phyloP scores from a whole-genome alignment of 2,329 filamentous ascomycete genomes.

The Beauveria brongniartii region DNA sequence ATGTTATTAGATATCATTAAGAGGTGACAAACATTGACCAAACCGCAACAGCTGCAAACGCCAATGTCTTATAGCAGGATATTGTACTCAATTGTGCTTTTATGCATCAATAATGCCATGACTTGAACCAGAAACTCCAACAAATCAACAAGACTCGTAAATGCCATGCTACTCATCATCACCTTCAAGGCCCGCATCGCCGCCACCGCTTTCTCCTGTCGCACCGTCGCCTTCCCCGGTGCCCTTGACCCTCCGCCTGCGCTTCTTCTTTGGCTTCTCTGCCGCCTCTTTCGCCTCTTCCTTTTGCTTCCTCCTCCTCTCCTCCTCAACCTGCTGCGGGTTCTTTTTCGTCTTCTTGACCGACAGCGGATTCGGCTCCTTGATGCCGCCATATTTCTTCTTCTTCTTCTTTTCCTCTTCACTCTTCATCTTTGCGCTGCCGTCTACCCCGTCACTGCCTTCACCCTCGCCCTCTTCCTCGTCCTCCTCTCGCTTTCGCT shows the following conservation, averaged over 20 bases:
- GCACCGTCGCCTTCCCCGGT: constrained; percentile 17
- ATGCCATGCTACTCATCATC: constrained; percentile 16
- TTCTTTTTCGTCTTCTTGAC: constrained; percentile 61
- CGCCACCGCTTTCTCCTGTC: constrained; percentile 20
- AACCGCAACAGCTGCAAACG: background rate
- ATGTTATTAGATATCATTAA: no score
- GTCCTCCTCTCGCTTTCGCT: constrained; percentile 36
- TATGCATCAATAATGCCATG: background rate
- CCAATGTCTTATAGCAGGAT: background rate
- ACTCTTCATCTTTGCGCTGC: constrained; percentile 15
- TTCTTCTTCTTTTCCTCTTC: constrained; percentile 45
- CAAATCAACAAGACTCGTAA: background rate
- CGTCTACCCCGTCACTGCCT: constrained; percentile 31
- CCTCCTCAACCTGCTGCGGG: constrained; percentile 14
- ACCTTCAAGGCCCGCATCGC: constrained; percentile 20
- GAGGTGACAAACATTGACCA: background rate
- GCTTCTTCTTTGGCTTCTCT: constrained; percentile 27
- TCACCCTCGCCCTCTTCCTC: constrained; percentile 24
- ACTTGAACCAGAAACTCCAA: background rate
- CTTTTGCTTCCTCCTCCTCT: constrained; percentile 17
- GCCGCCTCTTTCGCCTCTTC: constrained; percentile 15
- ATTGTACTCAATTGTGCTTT: background rate
- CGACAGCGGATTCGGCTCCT: constrained; percentile 63
- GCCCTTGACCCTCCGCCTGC: constrained; percentile 28
- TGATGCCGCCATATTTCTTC: constrained; percentile 51